Conservation (phyloP, 2,329 filamentous ascomycete species). For the Polychaeton citri region DNA sequence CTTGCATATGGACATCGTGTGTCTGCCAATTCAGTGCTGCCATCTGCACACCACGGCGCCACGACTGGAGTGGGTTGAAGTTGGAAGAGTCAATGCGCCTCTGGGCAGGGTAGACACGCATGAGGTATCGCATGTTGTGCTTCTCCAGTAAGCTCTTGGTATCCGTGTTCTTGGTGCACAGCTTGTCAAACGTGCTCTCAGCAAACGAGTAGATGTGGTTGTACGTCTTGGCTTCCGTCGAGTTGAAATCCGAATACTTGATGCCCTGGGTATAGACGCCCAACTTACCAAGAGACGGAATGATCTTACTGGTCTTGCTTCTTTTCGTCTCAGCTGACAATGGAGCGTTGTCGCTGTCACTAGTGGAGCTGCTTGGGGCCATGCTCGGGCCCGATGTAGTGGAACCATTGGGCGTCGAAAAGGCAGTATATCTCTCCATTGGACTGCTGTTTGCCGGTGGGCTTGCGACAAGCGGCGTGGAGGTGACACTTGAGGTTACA, state of each 20-base stretch:
- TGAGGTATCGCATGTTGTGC: constrained; percentile 84
- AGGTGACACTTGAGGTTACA: constrained; percentile 21
- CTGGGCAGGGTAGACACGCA: constrained; percentile 84
- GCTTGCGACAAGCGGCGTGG: constrained; percentile 38
- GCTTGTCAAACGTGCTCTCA: constrained; percentile 72
- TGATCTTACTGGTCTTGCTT: constrained; percentile 65
- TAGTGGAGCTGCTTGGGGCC: constrained; percentile 47
- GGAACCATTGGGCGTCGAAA: constrained; percentile 39
- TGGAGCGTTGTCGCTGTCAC: constrained; percentile 60
- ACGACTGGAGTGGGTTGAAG: constrained; percentile 86
- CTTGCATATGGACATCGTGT: constrained; percentile 86
- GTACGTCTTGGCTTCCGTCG: constrained; percentile 65
- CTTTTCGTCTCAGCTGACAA: constrained; percentile 47
- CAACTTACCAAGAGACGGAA: constrained; percentile 67
- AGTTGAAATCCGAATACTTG: constrained; percentile 71
- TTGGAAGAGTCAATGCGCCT: constrained; percentile 78
- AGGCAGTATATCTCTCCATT: constrained; percentile 31
- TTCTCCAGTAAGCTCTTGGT: constrained; percentile 67
- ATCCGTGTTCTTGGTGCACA: constrained; percentile 61
- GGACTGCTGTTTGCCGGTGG: constrained; percentile 37
- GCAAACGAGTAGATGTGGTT: constrained; percentile 96
- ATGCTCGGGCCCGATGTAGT: constrained; percentile 43
- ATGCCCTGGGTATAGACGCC: constrained; percentile 67
- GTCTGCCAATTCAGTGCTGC: constrained; percentile 97
- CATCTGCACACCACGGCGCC: constrained; percentile 95